These are phyloP conservation scores for Calonectria hawksworthii DNA, from an alignment of 2,329 filamentous ascomycete genomes.

Conservation along the genomic window DNA sequence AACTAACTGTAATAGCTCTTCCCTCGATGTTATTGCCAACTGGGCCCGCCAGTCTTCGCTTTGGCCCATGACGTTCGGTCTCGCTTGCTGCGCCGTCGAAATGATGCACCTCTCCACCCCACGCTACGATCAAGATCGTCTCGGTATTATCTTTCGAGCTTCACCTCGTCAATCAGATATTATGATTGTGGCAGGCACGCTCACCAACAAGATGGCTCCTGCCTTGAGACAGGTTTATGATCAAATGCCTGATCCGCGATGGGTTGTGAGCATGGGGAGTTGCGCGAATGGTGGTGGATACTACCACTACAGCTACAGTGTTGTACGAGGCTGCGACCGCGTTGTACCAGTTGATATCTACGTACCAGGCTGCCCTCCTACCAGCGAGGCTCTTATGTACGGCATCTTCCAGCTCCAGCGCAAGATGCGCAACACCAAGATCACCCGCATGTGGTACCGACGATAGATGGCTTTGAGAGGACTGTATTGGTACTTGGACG, in stretches of 20 bases:
- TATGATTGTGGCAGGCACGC: slow-evolving; percentile 93
- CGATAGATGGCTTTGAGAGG: too few species aligned
- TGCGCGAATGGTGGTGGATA: slow-evolving; percentile 90
- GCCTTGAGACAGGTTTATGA: slow-evolving; percentile 93
- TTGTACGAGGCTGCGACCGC: slow-evolving; percentile 81
- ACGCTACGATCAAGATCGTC: slow-evolving; percentile 89
- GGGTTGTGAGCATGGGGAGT: slow-evolving; percentile 87
- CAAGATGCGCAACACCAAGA: slow-evolving; percentile 77
- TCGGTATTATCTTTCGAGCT: slow-evolving; percentile 92
- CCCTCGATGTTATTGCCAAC: slow-evolving; percentile 84
- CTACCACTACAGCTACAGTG: slow-evolving; percentile 88
- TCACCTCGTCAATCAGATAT: slow-evolving; percentile 90
- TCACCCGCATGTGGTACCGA: slow-evolving; percentile 71
- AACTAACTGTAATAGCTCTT: slow-evolving; percentile 67
- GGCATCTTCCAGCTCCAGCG: slow-evolving; percentile 82
- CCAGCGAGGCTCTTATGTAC: slow-evolving; percentile 74
- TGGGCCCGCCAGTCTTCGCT: slow-evolving; percentile 88
- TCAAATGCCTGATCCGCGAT: slow-evolving; percentile 93
- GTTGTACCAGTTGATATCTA: slow-evolving; percentile 86
- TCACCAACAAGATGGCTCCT: slow-evolving; percentile 97
- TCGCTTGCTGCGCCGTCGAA: slow-evolving; percentile 90
- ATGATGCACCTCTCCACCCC: slow-evolving; percentile 95
- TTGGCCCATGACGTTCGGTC: slow-evolving; percentile 91
- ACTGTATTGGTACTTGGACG: too few species aligned
- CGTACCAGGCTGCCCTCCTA: slow-evolving; percentile 80